Base-by-base conservation (phyloP, 208 protist genomes). In the Acanthamoeba royreba region DNA sequence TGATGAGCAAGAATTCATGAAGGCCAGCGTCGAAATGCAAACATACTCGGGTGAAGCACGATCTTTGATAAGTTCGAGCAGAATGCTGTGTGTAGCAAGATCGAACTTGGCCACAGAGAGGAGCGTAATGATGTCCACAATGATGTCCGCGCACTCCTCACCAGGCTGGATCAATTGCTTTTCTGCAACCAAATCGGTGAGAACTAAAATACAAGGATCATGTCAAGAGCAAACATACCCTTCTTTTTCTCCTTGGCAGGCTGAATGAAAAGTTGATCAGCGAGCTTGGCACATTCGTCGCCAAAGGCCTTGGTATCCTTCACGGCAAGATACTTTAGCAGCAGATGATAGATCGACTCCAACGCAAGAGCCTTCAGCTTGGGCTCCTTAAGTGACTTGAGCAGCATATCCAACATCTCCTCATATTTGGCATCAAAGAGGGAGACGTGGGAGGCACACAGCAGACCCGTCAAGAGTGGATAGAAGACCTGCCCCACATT, bases 81-180 rank as follows among this genome's bases (percentile, higher is more conserved):
- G 42, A 31, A 93, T 46, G 46, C 45, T 58, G 42, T 93, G 88
- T 25, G 88, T 58, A 4, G 88, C 47, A 17, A 55, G 66, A 31
- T 93, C 88, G 63, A 93, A 83, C 63, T 93, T 83, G 66, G 88
- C 55, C 63, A 93, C 58, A 40, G 88, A 93, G 19, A 93, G 25
- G 3, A 93, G 46, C 19, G 43, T 93, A 25, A 93, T 93, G 42
- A 93, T 85, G 52, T 93, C 88, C 9, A 81, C 88, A 31, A 93
- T 81, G 47, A 81, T 93, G 33, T 93, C 88, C 1, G 83, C 33
- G 47, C 63, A 55, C 19, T 93, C 88, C 69, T 93, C 88, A 45
- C 85, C 85, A 0, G 85, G 61, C 85, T 49, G 61, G 25, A 91
- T 91, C 38, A 91, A 40, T 40, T 91, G 85, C 61, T 91, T 91